These are phyloP conservation scores for Echeveria elegans DNA, from an alignment of 164 flowering plant species.

Conservation along the genomic window DNA sequence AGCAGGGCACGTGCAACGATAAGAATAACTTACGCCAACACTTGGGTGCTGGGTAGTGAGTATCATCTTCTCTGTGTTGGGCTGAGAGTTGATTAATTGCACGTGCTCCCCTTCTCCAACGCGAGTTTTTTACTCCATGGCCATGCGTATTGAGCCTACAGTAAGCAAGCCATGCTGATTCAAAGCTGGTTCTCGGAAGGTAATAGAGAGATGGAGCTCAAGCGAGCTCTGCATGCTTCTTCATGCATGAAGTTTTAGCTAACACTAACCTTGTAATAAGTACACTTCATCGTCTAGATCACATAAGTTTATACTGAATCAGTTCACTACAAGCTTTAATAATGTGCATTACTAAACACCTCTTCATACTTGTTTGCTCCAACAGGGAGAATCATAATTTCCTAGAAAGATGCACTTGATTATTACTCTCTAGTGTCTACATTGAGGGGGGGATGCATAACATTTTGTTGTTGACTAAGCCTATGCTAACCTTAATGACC, in stretches of 20 bases:
- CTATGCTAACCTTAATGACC: constrained; percentile 57
- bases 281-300: not conserved
- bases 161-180: not conserved
- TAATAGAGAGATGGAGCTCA: no score
- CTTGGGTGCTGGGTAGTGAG: no score
- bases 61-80: no score
- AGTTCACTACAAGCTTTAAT: not conserved
- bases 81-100: not conserved
- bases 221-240: no score
- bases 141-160: not conserved
- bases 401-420: constrained; percentile 36
- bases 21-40: not conserved
- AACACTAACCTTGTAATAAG: not conserved
- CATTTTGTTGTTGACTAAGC: not conserved
- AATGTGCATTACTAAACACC: constrained; percentile 18
- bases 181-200: not conserved
- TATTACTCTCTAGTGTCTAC: not conserved
- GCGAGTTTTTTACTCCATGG: constrained; percentile 18
- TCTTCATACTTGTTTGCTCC: constrained; percentile 83
- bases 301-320: not conserved
- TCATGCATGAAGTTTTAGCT: not conserved
- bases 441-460: not conserved
- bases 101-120: constrained; percentile 6
- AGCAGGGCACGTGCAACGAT: constrained; percentile 8
- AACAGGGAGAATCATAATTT: constrained; percentile 83